Base-by-base conservation (phyloP, 2,329 filamentous ascomycete species). In the Dactylonectria estremocensis region DNA sequence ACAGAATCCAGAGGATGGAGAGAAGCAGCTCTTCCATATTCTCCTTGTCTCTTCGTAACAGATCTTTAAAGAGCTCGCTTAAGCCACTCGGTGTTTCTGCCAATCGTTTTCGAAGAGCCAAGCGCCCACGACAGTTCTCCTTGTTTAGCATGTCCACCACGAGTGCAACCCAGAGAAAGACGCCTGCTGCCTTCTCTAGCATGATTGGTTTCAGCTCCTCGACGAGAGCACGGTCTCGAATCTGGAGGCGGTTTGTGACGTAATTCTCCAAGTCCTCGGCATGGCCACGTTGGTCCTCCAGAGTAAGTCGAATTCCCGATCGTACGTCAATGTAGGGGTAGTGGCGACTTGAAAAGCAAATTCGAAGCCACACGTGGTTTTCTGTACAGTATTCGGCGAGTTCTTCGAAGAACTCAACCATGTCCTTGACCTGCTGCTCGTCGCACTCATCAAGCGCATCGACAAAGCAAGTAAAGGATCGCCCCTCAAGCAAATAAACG, bases 401-500 rank as follows among this genome's bases (percentile, higher is more conserved):
- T 0, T 76, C 63, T 50, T 85, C 78, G 11, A 87, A 81, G 55
- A 82, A 83, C 0, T 68, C 43, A 1, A 86, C 69, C 80, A 87
- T 84, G 0, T 79, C 76, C 18, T 77, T 77, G 1, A 83, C 72
- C 24, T 86, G 72, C 1, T 71, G 49, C 45, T 83, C 80, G 4
- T 83, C 74, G 57, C 83, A 86, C 69, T 87, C 85, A 28, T 87
- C 84, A 0, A 86, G 75, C 0, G 84, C 85, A 60, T 85, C 83
- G 18, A 79, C 68, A 61, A 77, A 79, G 18, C 72, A 75, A 5
- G 33, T 61, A 0, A 70, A 4, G 2, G 54, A 31, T 1, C 35
- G 35, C 10, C 57, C 0, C 1, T 43, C 59, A 6, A 70, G 60
- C 20, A n/a, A n/a, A n/a, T n/a, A n/a, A n/a, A n/a, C n/a, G n/a